Base-by-base conservation (phyloP, 495 filamentous ascomycete species). In the Jackrogersella multiformis region DNA sequence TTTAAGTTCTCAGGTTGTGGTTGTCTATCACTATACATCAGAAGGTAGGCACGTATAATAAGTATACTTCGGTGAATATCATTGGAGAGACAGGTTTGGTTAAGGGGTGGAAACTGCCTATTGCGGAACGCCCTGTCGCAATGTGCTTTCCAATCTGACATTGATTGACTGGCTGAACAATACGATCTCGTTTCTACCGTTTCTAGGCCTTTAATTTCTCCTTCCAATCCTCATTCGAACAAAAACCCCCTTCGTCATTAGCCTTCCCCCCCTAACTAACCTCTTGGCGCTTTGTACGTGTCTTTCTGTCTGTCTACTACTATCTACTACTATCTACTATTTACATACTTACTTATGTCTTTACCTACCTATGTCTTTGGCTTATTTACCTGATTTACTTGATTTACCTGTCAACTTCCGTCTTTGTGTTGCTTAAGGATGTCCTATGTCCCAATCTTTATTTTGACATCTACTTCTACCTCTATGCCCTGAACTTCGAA, bases 281-380 rank as follows among this genome's bases (percentile, higher is more conserved):
- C 36, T 57, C 39, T 55, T 55, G 59, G 65, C 59, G 38, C 64
- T 68, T 61, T 68, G 57, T 68, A 53, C 51, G 51, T 57, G 32
- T 46, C 42, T 32, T 28, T 61, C 38, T 53, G 6, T 46, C 42
- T 23, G 12, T 12, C 41, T 45, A 16, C n/a, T n/a, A n/a, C n/a
- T n/a, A n/a, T n/a, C n/a, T n/a, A n/a, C n/a, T n/a, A n/a, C n/a
- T n/a, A n/a, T n/a, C n/a, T n/a, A n/a, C n/a, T n/a, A n/a, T n/a
- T n/a, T n/a, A n/a, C n/a, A n/a, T n/a, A n/a, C n/a, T n/a, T n/a
- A n/a, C n/a, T n/a, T n/a, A n/a, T n/a, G n/a, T n/a, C n/a, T n/a
- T n/a, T n/a, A n/a, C n/a, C n/a, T n/a, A n/a, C n/a, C n/a, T n/a
- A n/a, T n/a, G n/a, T n/a, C n/a, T n/a, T n/a, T n/a, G n/a, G n/a